Evolutionary conservation across 2,329 filamentous ascomycete genomes (phyloP).

Genomic region (Aspergillus aculeatus): DNA sequence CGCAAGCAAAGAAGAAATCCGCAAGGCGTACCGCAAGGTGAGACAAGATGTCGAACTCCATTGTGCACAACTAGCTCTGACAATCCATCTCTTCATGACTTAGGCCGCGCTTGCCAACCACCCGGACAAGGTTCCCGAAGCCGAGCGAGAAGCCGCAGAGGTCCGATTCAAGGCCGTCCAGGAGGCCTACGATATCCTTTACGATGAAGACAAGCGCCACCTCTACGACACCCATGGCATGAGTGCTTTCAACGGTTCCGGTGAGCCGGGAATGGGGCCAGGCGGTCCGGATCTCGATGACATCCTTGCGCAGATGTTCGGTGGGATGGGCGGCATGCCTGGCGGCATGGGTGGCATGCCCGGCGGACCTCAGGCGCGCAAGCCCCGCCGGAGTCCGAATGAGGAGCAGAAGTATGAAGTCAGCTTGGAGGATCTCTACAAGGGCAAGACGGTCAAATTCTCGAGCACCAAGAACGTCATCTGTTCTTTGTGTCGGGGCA

Average conservation of each 20-base stretch:
- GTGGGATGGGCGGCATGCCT: constrained; percentile 53
- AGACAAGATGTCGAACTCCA: constrained; percentile 15
- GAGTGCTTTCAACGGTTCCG: constrained; percentile 83
- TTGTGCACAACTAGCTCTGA: background rate
- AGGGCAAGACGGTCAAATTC: constrained; percentile 97
- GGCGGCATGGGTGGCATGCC: constrained; percentile 46
- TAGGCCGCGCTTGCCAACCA: constrained; percentile 85
- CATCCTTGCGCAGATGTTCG: constrained; percentile 89
- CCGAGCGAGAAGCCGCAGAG: constrained; percentile 80
- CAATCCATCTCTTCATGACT: background rate
- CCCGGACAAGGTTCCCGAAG: constrained; percentile 91
- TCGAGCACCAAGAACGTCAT: constrained; percentile 91
- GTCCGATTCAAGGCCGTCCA: constrained; percentile 89
- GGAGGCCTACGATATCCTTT: constrained; percentile 96
- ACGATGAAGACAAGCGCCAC: constrained; percentile 88
- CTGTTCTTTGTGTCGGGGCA: constrained; percentile 82
- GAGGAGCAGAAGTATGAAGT: constrained; percentile 92
- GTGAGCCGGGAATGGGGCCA: constrained; percentile 64
- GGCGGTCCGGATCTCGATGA: constrained; percentile 73
- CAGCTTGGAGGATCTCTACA: constrained; percentile 91
- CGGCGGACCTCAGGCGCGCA: constrained; percentile 44
- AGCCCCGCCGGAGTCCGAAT: constrained; percentile 66
- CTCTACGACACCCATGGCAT: constrained; percentile 94
- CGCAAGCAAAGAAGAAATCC: constrained; percentile 77
- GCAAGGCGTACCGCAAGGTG: constrained; percentile 95